These are phyloP conservation scores for Ensete ventricosum DNA, from an alignment of 176 grass and related monocot genomes.

Conservation along the genomic window DNA sequence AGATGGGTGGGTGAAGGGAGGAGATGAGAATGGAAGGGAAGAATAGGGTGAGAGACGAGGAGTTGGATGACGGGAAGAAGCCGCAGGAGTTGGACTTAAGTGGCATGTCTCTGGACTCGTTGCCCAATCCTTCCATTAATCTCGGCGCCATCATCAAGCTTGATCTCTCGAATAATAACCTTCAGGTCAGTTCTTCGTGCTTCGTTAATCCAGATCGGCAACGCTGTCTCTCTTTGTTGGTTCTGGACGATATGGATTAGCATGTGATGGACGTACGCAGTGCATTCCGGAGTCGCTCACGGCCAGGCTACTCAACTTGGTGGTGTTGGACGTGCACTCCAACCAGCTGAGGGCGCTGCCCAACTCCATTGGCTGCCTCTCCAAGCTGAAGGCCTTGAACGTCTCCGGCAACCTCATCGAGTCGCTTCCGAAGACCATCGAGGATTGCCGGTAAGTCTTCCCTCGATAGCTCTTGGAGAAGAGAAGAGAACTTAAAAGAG, in stretches of 20 bases:
- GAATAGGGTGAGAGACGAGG: not conserved
- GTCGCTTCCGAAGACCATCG: conserved; percentile 64
- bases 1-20: no score
- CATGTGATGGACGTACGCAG: conserved; percentile 24
- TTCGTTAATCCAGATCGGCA: no score
- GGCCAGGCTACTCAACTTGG: conserved; percentile 79
- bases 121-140: conserved; percentile 58
- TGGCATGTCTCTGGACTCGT: conserved; percentile 51
- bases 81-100: conserved; percentile 65
- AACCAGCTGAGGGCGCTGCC: conserved; percentile 87
- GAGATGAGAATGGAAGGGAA: no score
- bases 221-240: not conserved
- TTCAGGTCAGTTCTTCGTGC: conserved; percentile 30
- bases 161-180: conserved; percentile 95
- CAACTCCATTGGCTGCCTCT: conserved; percentile 96
- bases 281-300: conserved; percentile 83
- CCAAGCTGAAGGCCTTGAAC: conserved; percentile 83
- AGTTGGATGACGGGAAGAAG: conserved; percentile 20
- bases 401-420: conserved; percentile 87
- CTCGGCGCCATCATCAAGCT: conserved; percentile 60
- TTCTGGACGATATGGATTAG: not conserved
- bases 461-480: no score
- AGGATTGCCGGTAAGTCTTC: conserved; percentile 63
- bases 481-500: no score
- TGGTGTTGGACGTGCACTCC: conserved; percentile 76